A percentile compares a stretch with the other conserved stretches of the same genome.
phyloP scores from a whole-genome alignment of 805 yeast genomes.

The Lipomyces starkeyi region DNA sequence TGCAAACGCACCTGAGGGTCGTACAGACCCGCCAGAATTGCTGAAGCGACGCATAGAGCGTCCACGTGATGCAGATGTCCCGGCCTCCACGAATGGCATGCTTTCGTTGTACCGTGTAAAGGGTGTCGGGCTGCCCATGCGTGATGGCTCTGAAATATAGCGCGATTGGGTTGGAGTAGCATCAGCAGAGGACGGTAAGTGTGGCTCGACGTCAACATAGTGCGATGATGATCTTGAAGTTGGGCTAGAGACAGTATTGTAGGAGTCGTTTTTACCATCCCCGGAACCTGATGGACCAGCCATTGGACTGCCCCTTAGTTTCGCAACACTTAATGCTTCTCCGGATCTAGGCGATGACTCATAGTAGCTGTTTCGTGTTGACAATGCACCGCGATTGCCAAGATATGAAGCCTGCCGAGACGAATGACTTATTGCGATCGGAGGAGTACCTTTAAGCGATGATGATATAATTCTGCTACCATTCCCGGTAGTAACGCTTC shows the following conservation, averaged over 20 bases:
- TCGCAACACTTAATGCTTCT: neutral
- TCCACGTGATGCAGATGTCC: constrained; percentile 21
- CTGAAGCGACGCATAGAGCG: constrained; percentile 19
- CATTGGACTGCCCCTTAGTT: neutral
- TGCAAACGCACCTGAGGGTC: constrained; percentile 25
- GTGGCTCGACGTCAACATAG: constrained; percentile 29
- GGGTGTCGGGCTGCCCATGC: constrained; percentile 17
- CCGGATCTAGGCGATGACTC: neutral
- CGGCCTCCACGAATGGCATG: constrained; percentile 2
- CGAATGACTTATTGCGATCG: neutral
- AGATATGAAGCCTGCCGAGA: neutral
- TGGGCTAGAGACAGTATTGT: neutral
- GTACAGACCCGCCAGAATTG: neutral
- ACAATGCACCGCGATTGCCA: neutral
- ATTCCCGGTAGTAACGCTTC: neutral
- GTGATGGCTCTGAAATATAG: neutral
- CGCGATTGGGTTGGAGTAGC: constrained; percentile 18
- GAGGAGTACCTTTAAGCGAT: neutral
- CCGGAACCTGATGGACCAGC: neutral
- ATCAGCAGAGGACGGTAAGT: constrained; percentile 9
- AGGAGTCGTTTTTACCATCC: neutral
- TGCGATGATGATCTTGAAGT: constrained; percentile 20
- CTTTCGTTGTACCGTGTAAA: constrained; percentile 21
- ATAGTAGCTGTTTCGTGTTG: neutral
- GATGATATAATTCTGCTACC: neutral